These are phyloP conservation scores for Selenicereus undatus DNA, from an alignment of 148 eudicot species.

Conservation along the genomic window DNA sequence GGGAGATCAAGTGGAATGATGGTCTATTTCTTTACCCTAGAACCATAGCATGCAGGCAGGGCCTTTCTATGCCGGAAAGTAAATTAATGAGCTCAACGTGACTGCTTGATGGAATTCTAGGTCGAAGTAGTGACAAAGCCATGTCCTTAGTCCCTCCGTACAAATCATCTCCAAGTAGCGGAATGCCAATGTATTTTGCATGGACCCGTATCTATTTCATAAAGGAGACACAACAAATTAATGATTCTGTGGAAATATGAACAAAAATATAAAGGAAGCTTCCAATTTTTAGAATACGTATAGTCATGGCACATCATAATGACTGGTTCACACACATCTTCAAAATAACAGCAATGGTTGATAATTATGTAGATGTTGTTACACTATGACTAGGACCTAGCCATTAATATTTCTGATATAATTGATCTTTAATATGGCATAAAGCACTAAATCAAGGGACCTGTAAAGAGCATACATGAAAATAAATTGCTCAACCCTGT, in stretches of 20 bases:
- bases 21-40: constrained; percentile 58
- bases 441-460: not conserved
- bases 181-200: constrained; percentile 83
- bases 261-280: not conserved
- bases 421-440: not conserved
- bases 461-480: not conserved
- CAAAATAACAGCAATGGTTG: not conserved
- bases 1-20: not conserved
- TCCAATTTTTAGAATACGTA: not conserved
- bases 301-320: not conserved
- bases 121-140: constrained; percentile 75
- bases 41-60: constrained; percentile 91
- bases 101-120: constrained; percentile 41
- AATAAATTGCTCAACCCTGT: not conserved
- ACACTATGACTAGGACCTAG: not conserved
- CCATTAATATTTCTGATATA: not conserved
- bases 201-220: constrained; percentile 75
- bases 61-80: constrained; percentile 64
- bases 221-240: constrained; percentile 5
- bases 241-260: not conserved
- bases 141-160: constrained; percentile 91
- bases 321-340: not conserved
- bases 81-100: constrained; percentile 52
- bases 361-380: not conserved
- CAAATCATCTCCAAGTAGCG: constrained; percentile 86